phyloP scores from a whole-genome alignment of 495 filamentous ascomycete species.

The Neurospora sp. region DNA sequence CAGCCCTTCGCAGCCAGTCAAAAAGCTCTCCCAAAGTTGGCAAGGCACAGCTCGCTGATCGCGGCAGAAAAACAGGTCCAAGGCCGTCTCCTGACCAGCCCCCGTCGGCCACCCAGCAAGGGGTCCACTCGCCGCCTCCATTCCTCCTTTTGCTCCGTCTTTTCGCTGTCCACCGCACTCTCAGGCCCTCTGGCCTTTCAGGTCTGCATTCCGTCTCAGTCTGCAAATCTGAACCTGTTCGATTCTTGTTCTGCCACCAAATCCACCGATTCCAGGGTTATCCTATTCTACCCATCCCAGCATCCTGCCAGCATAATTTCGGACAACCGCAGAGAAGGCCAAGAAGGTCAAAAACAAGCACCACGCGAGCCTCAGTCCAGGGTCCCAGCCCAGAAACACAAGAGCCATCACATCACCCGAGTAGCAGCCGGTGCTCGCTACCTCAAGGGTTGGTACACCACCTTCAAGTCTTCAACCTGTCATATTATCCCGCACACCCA shows the following conservation, averaged over 20 bases:
- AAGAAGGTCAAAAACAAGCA: not conserved
- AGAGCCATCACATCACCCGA: not conserved
- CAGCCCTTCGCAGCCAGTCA: conserved; percentile 12
- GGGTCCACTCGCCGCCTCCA: conserved; percentile 1
- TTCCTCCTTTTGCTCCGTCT: not conserved
- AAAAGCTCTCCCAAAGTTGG: not conserved
- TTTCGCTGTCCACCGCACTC: not conserved
- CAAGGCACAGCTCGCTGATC: conserved; percentile 26
- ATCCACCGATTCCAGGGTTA: not conserved
- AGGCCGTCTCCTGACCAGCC: conserved; percentile 15
- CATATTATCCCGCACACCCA: not conserved
- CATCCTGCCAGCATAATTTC: not conserved
- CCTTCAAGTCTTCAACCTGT: not conserved
- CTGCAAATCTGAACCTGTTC: conserved; percentile 5
- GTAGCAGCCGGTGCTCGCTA: not conserved
- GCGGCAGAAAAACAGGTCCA: conserved; percentile 22
- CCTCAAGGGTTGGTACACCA: not conserved
- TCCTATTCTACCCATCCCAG: not conserved
- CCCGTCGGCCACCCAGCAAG: conserved; percentile 3
- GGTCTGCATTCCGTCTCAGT: not conserved
- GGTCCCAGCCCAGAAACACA: not conserved
- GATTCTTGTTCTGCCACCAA: not conserved
- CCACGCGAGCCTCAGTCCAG: not conserved
- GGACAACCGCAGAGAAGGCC: not conserved
- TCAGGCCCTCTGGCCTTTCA: not conserved